Evolutionary conservation across 768 basidiomycete genomes (phyloP).

Genomic region (Mycena rebaudengoi): DNA sequence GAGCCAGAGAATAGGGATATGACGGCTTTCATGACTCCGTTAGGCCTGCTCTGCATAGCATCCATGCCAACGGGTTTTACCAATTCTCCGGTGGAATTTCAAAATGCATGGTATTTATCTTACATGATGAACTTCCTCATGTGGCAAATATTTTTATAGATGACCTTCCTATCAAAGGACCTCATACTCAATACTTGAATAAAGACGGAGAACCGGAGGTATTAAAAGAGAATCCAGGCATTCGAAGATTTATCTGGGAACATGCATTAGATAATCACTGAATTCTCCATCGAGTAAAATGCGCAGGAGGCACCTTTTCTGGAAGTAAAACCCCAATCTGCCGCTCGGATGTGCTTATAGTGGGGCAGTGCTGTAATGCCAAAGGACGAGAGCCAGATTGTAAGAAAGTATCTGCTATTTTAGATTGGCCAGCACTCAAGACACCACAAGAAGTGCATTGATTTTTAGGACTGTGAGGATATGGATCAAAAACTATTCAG

Average conservation of each 20-base stretch:
- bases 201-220: conserved; percentile 25
- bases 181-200: conserved; percentile 29
- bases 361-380: too few species aligned
- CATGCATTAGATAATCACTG: conserved; percentile 38
- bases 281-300: conserved; percentile 36
- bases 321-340: too few species aligned
- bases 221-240: conserved; percentile 29
- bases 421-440: too few species aligned
- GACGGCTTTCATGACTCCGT: too few species aligned
- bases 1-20: too few species aligned
- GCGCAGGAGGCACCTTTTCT: conserved; percentile 41
- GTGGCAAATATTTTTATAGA: conserved; percentile 38
- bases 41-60: too few species aligned
- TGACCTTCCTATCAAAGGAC: conserved; percentile 40
- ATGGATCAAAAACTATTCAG: conserved; percentile 32
- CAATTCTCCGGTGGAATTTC: conserved; percentile 32
- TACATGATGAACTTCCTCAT: conserved; percentile 43
- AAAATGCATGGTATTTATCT: conserved; percentile 34
- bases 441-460: conserved; percentile 32
- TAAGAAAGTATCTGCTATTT: too few species aligned
- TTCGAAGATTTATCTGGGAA: too few species aligned
- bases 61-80: too few species aligned
- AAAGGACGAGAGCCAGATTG: too few species aligned
- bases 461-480: conserved; percentile 38
- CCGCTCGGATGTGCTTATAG: too few species aligned